Percentiles rank a stretch among this genome's conserved stretches.
phyloP scores from a whole-genome alignment of 225 moss, liverwort and hornwort species.

The Asterella californica region DNA sequence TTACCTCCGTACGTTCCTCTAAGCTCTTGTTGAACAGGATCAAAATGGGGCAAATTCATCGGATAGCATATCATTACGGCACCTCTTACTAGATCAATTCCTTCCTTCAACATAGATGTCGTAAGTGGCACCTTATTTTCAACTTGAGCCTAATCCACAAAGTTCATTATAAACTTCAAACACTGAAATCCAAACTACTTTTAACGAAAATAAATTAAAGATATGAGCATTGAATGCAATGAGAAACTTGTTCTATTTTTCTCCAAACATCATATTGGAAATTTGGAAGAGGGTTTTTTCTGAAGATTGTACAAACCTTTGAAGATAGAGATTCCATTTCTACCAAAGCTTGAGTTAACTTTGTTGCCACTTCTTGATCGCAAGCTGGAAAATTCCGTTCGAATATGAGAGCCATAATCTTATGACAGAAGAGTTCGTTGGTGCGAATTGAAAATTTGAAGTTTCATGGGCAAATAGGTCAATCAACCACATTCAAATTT shows the following conservation, averaged over 20 bases:
- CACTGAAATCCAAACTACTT: neutral
- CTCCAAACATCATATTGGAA: neutral
- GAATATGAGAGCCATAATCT: too few species aligned
- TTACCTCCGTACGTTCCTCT: constrained; percentile 32
- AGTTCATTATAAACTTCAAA: neutral
- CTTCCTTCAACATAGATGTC: constrained; percentile 53
- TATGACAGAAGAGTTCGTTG: too few species aligned
- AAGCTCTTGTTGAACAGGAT: constrained; percentile 64
- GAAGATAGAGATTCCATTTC: constrained; percentile 65
- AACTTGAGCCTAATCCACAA: constrained; percentile 53
- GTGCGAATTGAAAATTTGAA: too few species aligned
- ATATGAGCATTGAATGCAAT: too few species aligned
- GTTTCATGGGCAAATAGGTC: too few species aligned
- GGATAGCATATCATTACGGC: constrained; percentile 85
- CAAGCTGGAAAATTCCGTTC: constrained; percentile 46
- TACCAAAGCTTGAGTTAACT: constrained; percentile 55
- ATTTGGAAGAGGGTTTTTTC: neutral
- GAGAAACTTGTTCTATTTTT: too few species aligned
- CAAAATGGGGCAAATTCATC: constrained; percentile 67
- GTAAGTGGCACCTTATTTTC: constrained; percentile 50
- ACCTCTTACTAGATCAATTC: constrained; percentile 56
- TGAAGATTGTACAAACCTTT: constrained; percentile 54
- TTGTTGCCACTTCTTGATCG: constrained; percentile 57
- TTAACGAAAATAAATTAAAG: too few species aligned
- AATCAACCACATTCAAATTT: neutral